These are phyloP conservation scores for Funneliformis caledonium DNA, from an alignment of 371 early-diverging fungal genomes.

Conservation along the genomic window DNA sequence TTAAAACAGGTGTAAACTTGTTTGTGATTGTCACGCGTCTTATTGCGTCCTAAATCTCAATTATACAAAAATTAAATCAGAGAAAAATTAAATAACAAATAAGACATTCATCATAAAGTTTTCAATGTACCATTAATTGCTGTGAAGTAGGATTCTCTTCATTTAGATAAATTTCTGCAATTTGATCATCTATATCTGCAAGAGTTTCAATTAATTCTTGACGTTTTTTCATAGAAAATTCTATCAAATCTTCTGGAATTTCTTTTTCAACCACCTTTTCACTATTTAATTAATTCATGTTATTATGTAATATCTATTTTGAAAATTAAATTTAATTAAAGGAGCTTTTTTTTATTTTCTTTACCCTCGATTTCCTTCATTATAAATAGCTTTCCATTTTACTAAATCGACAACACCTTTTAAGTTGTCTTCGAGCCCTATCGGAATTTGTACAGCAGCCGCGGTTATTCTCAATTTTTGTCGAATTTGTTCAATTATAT, in stretches of 20 bases:
- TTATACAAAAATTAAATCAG: not conserved
- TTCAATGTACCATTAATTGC: constrained; percentile 56
- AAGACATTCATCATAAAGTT: not conserved
- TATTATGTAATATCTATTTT: not conserved
- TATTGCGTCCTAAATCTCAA: constrained; percentile 58
- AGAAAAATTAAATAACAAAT: not conserved
- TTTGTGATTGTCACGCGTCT: constrained; percentile 79
- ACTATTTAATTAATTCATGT: constrained; percentile 44
- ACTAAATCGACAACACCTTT: constrained; percentile 94
- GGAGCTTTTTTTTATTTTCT: not conserved
- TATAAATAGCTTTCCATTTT: constrained; percentile 84
- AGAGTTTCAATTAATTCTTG: constrained; percentile 81
- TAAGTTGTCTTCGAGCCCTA: constrained; percentile 89
- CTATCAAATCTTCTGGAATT: constrained; percentile 81
- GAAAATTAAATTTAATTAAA: not conserved
- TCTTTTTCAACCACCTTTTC: constrained; percentile 70
- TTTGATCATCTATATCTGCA: constrained; percentile 88
- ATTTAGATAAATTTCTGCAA: constrained; percentile 80
- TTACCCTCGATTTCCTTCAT: constrained; percentile 89
- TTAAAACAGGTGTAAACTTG: constrained; percentile 84
- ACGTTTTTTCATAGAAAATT: constrained; percentile 73
- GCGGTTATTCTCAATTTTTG: constrained; percentile 88
- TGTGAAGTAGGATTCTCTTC: constrained; percentile 77
- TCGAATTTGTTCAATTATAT: constrained; percentile 90
- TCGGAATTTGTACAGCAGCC: constrained; percentile 94